These are phyloP conservation scores for Tricholoma saponaceum DNA, from an alignment of 768 basidiomycete genomes.

Conservation along the genomic window DNA sequence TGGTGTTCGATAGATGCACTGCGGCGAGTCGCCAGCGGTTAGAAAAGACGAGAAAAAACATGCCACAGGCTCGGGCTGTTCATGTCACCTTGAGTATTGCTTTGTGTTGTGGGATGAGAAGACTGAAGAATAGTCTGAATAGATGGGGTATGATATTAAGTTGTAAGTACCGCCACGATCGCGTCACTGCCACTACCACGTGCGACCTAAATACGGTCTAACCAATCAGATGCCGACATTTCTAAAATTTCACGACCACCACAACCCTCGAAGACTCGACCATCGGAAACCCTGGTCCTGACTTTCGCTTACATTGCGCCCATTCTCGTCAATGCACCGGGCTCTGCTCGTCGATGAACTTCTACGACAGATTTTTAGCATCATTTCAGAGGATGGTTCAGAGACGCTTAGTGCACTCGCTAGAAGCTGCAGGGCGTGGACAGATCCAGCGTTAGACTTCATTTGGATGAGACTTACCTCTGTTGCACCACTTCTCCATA, in stretches of 20 bases:
- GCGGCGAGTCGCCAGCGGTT: no score
- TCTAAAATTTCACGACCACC: neutral
- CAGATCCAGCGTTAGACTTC: constrained; percentile 42
- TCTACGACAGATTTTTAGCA: constrained; percentile 37
- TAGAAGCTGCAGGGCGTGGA: constrained; percentile 43
- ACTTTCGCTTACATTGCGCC: neutral
- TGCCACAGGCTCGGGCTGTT: no score
- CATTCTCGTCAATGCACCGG: constrained; percentile 31
- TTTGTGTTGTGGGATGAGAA: no score
- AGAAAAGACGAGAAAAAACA: no score
- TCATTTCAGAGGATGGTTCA: constrained; percentile 22
- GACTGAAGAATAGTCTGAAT: no score
- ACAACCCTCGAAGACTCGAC: no score
- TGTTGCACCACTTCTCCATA: constrained; percentile 34
- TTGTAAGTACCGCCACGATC: no score
- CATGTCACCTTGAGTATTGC: no score
- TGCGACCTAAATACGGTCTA: neutral
- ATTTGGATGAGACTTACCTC: constrained; percentile 41
- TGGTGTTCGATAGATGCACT: neutral
- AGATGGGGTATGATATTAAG: no score
- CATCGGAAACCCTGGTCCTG: no score
- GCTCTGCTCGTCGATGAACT: constrained; percentile 48
- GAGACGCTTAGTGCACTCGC: constrained; percentile 31
- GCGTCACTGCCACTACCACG: neutral
- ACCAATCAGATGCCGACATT: neutral